Evolutionary conservation across 768 basidiomycete genomes (phyloP).

Genomic region (Tephrocybe rancida): DNA sequence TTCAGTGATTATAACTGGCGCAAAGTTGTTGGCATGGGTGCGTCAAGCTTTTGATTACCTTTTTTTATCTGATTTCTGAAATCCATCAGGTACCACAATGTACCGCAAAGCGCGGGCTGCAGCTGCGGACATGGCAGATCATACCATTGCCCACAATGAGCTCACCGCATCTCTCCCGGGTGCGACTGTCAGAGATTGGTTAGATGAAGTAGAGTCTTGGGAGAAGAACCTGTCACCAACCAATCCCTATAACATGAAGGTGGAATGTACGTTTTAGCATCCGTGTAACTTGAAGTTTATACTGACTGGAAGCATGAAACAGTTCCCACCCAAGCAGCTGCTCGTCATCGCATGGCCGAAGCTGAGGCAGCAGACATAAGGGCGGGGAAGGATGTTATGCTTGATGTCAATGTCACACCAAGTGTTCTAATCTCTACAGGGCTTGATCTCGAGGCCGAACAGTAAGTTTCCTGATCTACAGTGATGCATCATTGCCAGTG

Average conservation of each 20-base stretch:
- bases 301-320: background rate
- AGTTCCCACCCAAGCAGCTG: slow-evolving; percentile 10
- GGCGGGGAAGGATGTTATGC: slow-evolving; percentile 10
- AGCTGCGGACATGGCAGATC: slow-evolving; percentile 4
- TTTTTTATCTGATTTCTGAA: slow-evolving; percentile 9
- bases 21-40: slow-evolving; percentile 26
- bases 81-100: slow-evolving; percentile 5
- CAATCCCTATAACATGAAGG: slow-evolving; percentile 9
- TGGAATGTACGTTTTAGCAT: slow-evolving; percentile 9
- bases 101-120: slow-evolving; percentile 10
- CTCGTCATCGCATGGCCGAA: slow-evolving; percentile 9
- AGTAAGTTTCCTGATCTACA: no score
- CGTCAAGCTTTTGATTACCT: background rate
- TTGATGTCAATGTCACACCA: slow-evolving; percentile 13
- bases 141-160: slow-evolving; percentile 2
- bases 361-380: slow-evolving; percentile 10
- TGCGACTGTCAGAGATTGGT: slow-evolving; percentile 1
- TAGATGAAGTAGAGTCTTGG: slow-evolving; percentile 9
- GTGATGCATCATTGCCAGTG: no score
- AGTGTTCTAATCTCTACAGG: slow-evolving; percentile 14
- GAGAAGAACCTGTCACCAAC: slow-evolving; percentile 7
- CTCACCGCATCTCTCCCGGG: background rate
- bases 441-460: slow-evolving; percentile 20
- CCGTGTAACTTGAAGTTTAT: background rate
- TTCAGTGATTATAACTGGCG: slow-evolving; percentile 29